Evolutionary conservation across 768 basidiomycete species (phyloP), one percentile per base, ranked within the genome.

Genomic region (Mycena sanguinolenta): DNA sequence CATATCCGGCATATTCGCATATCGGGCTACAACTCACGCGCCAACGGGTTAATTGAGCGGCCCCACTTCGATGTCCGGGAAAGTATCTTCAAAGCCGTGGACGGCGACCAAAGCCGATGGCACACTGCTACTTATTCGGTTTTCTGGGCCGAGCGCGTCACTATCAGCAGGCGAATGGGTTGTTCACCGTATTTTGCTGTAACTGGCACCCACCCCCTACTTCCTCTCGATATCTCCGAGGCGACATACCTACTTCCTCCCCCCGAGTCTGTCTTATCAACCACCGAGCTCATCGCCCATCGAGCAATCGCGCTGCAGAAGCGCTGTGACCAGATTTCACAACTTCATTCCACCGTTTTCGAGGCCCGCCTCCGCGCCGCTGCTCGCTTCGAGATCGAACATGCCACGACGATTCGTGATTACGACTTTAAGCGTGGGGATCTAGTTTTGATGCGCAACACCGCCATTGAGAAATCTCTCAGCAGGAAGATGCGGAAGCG

Each of bases 401-500:
- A 79, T 49, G 62, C 6, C 6, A 14, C 36, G 36, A 38, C 36
- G 36, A 38, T 38, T 14, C 36, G 36, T 14, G 36, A 38, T 23
- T 79, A 63, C 54, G 53, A 75, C 25, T 84, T 81, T 67, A 36
- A 74, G 27, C 65, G 60, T 4, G 82, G 82, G n/a, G 76, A 77
- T 6, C 74, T 86, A 7, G 52, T 54, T 13, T 25, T 54, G 0
- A 74, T 82, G 0, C 69, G 78, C 9, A 84, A 85, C 61, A 79
- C 79, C 6, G 39, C 53, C 1, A 71, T 79, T 21, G 80, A 83
- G 49, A 77, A 75, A 21, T 68, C 79, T 0, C 69, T n/a, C n/a
- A n/a, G n/a, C n/a, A n/a, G n/a, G n/a, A n/a, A n/a, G n/a, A n/a
- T n/a, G n/a, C n/a, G n/a, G n/a, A n/a, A n/a, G n/a, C n/a, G n/a